Evolutionary conservation across 2,329 filamentous ascomycete genomes (phyloP).

Genomic region (Sarocladium brachiariae): DNA sequence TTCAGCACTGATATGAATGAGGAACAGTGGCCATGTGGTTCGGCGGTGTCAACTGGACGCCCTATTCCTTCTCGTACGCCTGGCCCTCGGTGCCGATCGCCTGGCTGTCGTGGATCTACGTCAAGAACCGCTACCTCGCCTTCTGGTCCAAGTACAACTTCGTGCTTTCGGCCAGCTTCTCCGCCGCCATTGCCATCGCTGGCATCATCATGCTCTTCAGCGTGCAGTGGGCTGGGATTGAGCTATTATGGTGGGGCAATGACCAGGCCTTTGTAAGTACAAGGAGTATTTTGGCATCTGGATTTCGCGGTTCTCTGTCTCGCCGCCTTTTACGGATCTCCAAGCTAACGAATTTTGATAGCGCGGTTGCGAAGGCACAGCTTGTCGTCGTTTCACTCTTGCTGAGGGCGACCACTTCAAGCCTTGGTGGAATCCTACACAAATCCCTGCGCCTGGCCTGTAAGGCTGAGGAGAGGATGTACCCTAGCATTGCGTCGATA

Average conservation of each 20-base stretch:
- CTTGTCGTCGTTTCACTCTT: slow-evolving; percentile 18
- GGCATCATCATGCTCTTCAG: slow-evolving; percentile 38
- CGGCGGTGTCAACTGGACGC: slow-evolving; percentile 17
- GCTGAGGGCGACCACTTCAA: slow-evolving; percentile 25
- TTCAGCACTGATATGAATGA: background rate
- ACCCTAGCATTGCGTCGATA: background rate
- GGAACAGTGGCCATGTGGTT: slow-evolving; percentile 25
- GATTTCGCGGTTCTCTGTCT: too few relatives aligned
- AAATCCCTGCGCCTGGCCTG: background rate
- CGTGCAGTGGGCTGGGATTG: slow-evolving; percentile 21
- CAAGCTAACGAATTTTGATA: background rate
- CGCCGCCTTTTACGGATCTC: too few relatives aligned
- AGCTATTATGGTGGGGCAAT: slow-evolving; percentile 39
- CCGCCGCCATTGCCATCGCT: slow-evolving; percentile 33
- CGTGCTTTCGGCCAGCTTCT: slow-evolving; percentile 34
- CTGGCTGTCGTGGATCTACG: slow-evolving; percentile 15
- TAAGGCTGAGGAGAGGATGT: background rate
- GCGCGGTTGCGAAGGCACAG: slow-evolving; percentile 21
- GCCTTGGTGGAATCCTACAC: slow-evolving; percentile 12
- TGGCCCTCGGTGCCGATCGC: slow-evolving; percentile 17
- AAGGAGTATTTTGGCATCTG: too few relatives aligned
- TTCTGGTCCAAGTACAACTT: slow-evolving; percentile 44
- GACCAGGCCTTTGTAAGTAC: slow-evolving; percentile 13
- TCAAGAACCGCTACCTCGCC: slow-evolving; percentile 23
- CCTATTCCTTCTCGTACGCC: slow-evolving; percentile 12